Percentiles rank a stretch among this genome's conserved stretches.
Evolutionary conservation across 2,329 filamentous ascomycete genomes (phyloP).

Genomic region (Raffaelea albimanens): DNA sequence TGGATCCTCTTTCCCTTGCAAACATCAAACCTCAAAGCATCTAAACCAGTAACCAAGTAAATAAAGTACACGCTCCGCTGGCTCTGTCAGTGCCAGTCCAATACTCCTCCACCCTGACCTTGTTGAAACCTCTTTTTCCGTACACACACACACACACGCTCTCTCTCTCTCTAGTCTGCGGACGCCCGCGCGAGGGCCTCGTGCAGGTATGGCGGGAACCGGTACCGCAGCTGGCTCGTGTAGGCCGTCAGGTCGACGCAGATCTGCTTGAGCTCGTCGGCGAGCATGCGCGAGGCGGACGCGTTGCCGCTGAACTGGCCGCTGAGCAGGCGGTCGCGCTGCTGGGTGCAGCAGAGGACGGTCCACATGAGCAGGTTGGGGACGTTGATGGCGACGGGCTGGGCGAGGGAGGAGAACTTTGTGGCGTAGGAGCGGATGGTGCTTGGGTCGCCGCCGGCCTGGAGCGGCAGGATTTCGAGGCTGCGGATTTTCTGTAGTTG

Average conservation of each 20-base stretch:
- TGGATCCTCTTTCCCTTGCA: too few species aligned
- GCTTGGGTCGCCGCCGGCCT: slow-evolving; percentile 63
- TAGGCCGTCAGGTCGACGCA: slow-evolving; percentile 89
- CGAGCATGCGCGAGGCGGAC: slow-evolving; percentile 52
- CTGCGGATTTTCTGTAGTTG: slow-evolving; percentile 51
- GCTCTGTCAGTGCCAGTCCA: background rate
- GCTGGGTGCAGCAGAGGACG: slow-evolving; percentile 72
- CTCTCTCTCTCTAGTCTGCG: slow-evolving; percentile 39
- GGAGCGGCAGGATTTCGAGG: slow-evolving; percentile 72
- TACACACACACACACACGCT: background rate
- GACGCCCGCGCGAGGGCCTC: slow-evolving; percentile 79
- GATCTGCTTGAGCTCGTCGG: slow-evolving; percentile 65
- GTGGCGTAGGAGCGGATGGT: slow-evolving; percentile 72
- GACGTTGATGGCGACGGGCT: slow-evolving; percentile 78
- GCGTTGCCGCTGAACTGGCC: slow-evolving; percentile 69
- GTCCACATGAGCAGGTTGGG: slow-evolving; percentile 92
- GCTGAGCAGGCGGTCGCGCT: slow-evolving; percentile 61
- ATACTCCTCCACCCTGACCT: background rate
- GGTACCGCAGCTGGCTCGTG: slow-evolving; percentile 84
- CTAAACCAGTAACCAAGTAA: too few species aligned
- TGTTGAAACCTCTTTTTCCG: background rate
- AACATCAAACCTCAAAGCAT: too few species aligned
- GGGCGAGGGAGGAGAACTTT: slow-evolving; percentile 68
- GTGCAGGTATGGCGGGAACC: slow-evolving; percentile 77
- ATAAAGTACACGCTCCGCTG: background rate